Conservation (phyloP, 306 rosid genomes). For the Gastrolobium bilobum region DNA sequence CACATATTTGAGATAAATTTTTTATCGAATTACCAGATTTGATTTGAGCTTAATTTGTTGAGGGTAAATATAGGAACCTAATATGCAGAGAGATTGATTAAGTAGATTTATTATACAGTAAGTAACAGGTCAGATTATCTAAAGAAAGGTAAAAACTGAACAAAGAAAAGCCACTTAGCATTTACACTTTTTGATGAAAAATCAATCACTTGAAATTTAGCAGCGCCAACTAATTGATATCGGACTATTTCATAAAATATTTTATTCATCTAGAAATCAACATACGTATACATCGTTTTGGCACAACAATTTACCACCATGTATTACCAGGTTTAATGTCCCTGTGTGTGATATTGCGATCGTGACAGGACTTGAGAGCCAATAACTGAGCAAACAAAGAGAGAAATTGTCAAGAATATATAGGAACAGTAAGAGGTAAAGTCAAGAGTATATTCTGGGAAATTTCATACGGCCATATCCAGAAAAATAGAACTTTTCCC, state of each 20-base stretch:
- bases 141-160: slow-evolving; percentile 13
- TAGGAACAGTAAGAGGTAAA: slow-evolving; percentile 24
- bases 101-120: slow-evolving; percentile 12
- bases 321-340: slow-evolving; percentile 96
- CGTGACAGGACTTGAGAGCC: slow-evolving; percentile 94
- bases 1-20: slow-evolving; percentile 19
- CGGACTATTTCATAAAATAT: background rate
- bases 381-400: slow-evolving; percentile 64
- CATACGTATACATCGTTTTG: slow-evolving; percentile 13
- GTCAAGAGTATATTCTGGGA: background rate
- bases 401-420: slow-evolving; percentile 25
- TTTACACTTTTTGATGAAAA: slow-evolving; percentile 27
- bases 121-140: slow-evolving; percentile 20
- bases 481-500: slow-evolving; percentile 9
- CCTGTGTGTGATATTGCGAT: slow-evolving; percentile 94
- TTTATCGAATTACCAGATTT: background rate
- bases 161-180: slow-evolving; percentile 1
- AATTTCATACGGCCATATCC: slow-evolving; percentile 23
- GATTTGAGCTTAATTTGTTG: slow-evolving; percentile 6
- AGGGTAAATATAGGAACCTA: slow-evolving; percentile 21
- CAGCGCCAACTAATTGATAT: slow-evolving; percentile 37
- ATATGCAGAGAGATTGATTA: slow-evolving; percentile 27
- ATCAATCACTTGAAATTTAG: slow-evolving; percentile 18
- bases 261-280: slow-evolving; percentile 27
- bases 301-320: slow-evolving; percentile 35